Evolutionary conservation across 2,329 filamentous ascomycete species (phyloP).

Genomic region (Kalaharituber pfeilii): DNA sequence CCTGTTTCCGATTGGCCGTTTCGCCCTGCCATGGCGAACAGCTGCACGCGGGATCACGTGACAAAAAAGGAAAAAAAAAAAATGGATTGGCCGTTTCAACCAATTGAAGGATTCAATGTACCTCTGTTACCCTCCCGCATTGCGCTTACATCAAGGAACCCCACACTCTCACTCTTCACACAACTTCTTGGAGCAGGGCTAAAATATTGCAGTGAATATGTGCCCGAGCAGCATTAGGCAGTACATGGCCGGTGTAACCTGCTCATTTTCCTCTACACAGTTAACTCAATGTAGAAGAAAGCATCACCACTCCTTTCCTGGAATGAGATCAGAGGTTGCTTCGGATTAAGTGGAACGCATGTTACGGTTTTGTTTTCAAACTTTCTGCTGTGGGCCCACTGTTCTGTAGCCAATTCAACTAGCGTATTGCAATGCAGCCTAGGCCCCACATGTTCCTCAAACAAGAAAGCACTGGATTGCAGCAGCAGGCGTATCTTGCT

Average conservation of each 20-base stretch:
- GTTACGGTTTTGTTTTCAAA: not conserved
- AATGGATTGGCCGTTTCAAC: too few species aligned
- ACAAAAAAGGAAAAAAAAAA: too few species aligned
- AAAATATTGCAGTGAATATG: too few species aligned
- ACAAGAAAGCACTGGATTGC: not conserved
- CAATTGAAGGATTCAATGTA: too few species aligned
- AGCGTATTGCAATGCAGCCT: not conserved
- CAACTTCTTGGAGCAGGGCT: too few species aligned
- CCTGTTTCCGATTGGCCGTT: not conserved
- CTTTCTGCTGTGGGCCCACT: not conserved
- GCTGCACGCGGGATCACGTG: too few species aligned
- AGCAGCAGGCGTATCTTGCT: not conserved
- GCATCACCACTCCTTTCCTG: not conserved
- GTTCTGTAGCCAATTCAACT: not conserved
- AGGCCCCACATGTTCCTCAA: not conserved
- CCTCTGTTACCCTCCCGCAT: not conserved
- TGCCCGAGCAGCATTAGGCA: too few species aligned
- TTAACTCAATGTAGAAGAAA: not conserved
- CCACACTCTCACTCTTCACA: not conserved
- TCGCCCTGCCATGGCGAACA: too few species aligned
- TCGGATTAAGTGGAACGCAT: not conserved
- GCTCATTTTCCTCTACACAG: not conserved
- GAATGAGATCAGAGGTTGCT: not conserved
- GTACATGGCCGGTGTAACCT: too few species aligned
- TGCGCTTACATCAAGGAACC: not conserved